These are phyloP conservation scores for Ammopiptanthus mongolicus DNA, from an alignment of 306 rosid genomes.

Conservation along the genomic window DNA sequence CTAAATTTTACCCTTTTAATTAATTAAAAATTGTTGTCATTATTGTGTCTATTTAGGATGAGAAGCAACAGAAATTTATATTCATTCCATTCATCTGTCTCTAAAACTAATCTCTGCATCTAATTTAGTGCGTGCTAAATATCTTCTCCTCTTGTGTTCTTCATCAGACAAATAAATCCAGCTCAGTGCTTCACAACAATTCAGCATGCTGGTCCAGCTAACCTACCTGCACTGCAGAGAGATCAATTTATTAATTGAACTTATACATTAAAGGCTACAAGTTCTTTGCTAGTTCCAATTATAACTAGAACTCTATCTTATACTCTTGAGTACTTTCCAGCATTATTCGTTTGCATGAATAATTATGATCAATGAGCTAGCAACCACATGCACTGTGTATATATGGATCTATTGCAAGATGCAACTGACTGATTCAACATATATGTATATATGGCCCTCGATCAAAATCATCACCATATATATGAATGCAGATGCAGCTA, in stretches of 20 bases:
- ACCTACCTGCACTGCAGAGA: neutral
- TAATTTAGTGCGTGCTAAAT: neutral
- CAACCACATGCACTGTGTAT: slow-evolving; percentile 29
- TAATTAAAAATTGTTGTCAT: too few relatives aligned
- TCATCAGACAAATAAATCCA: neutral
- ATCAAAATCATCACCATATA: neutral
- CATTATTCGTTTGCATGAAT: neutral
- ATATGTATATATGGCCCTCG: neutral
- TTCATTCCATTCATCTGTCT: too few relatives aligned
- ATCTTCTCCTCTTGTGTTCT: neutral
- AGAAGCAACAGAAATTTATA: neutral
- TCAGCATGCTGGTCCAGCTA: neutral
- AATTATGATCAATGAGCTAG: slow-evolving; percentile 41
- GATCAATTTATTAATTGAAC: neutral
- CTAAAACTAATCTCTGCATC: neutral
- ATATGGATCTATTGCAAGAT: slow-evolving; percentile 3
- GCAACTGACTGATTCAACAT: neutral
- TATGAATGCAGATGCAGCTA: too few relatives aligned
- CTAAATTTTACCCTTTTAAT: too few relatives aligned
- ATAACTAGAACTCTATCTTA: neutral
- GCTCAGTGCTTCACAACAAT: neutral
- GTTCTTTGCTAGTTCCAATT: neutral
- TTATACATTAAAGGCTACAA: neutral
- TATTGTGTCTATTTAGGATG: too few relatives aligned
- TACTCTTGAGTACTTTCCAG: neutral